Conservation (phyloP, 371 early-diverging fungal genomes). For the Mucor sp. region DNA sequence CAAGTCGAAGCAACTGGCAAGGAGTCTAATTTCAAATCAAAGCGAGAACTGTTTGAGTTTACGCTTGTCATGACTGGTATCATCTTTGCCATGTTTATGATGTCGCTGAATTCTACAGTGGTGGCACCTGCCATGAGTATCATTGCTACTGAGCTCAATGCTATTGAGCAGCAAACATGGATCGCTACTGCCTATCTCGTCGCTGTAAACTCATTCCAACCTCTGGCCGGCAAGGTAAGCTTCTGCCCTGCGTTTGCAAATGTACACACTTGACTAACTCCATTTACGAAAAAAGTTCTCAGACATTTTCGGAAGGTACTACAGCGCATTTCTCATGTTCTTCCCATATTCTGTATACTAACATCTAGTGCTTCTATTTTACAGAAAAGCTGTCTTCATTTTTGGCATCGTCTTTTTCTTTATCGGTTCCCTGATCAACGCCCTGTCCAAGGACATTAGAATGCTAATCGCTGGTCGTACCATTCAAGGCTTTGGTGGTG, state of each 20-base stretch:
- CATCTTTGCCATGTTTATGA: constrained; percentile 66
- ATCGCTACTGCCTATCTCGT: constrained; percentile 52
- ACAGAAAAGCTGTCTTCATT: constrained; percentile 54
- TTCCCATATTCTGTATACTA: neutral
- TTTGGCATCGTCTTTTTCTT: constrained; percentile 54
- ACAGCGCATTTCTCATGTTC: neutral
- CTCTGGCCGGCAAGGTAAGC: constrained; percentile 60
- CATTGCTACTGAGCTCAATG: constrained; percentile 59
- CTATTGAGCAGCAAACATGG: constrained; percentile 39
- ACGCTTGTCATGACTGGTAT: constrained; percentile 25
- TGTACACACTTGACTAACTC: neutral
- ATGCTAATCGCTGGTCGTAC: constrained; percentile 70
- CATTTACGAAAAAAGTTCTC: constrained; percentile 38
- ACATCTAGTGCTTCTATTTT: neutral
- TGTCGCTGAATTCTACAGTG: constrained; percentile 76
- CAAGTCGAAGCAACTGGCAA: neutral
- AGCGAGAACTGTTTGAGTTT: constrained; percentile 7
- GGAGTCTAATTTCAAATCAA: neutral
- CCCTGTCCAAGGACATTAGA: constrained; percentile 51
- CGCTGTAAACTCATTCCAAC: constrained; percentile 57
- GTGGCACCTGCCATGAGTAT: constrained; percentile 69
- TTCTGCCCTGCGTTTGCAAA: neutral
- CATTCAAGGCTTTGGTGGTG: constrained; percentile 76
- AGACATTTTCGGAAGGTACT: constrained; percentile 64
- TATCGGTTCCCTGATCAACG: constrained; percentile 58